These are phyloP conservation scores for Volvox reticuliferus DNA, from an alignment of 139 green algal species.

Conservation along the genomic window DNA sequence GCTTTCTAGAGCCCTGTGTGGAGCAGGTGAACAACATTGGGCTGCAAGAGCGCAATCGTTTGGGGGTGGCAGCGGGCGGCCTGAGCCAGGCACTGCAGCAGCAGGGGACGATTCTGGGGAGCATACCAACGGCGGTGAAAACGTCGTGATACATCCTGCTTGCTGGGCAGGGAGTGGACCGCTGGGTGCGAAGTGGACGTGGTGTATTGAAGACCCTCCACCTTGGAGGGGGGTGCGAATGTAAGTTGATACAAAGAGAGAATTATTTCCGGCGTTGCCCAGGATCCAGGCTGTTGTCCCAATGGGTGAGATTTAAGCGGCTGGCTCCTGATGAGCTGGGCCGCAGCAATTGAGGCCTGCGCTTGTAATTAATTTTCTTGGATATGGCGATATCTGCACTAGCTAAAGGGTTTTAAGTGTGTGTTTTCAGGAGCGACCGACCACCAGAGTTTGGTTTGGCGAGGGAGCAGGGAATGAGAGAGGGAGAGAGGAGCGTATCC, in stretches of 20 bases:
- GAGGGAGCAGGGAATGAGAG: not conserved
- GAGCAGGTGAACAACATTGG: not conserved
- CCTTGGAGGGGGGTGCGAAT: not conserved
- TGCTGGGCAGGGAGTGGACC: not conserved
- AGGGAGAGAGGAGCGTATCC: not conserved
- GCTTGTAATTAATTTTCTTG: no score
- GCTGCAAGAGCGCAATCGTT: not conserved
- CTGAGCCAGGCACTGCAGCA: slow-evolving; percentile 43
- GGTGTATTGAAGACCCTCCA: not conserved
- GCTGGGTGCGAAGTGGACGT: not conserved
- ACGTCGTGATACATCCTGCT: not conserved
- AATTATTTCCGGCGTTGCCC: no score
- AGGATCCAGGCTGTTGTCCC: not conserved
- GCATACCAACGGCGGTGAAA: not conserved
- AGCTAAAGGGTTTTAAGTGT: no score
- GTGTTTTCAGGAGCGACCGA: no score
- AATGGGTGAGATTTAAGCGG: not conserved
- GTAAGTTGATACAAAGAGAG: not conserved
- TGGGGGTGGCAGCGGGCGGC: slow-evolving; percentile 1
- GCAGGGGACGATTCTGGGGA: not conserved
- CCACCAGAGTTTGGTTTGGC: not conserved
- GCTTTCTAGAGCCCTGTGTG: slow-evolving; percentile 56
- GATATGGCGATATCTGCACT: no score
- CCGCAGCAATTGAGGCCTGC: no score
- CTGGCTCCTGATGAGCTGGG: not conserved